phyloP scores from a whole-genome alignment of 2,329 filamentous ascomycete genomes.

The Nectriaceae sp. region DNA sequence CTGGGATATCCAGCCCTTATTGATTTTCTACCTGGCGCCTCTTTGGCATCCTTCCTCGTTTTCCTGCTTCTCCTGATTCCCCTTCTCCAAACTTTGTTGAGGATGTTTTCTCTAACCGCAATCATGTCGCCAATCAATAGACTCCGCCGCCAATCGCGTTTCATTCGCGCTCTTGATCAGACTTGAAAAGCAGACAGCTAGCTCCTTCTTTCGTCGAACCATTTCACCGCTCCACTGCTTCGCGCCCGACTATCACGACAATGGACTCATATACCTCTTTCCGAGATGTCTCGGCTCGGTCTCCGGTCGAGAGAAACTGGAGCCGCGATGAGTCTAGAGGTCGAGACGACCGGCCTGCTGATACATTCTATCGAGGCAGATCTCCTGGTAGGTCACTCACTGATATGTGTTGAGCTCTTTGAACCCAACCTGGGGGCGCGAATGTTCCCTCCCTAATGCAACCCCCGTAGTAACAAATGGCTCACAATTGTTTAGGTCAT shows the following conservation, averaged over 20 bases:
- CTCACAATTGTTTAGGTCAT: conserved; percentile 41
- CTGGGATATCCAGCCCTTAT: conserved; percentile 11
- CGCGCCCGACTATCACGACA: conserved; percentile 13
- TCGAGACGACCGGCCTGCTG: conserved; percentile 50
- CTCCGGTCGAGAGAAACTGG: conserved; percentile 56
- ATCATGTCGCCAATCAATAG: conserved; percentile 54
- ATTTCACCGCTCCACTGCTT: conserved; percentile 18
- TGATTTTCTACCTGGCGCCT: conserved; percentile 26
- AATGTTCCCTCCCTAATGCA: too few relatives aligned
- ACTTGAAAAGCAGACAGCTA: conserved; percentile 8
- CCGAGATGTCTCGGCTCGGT: conserved; percentile 53
- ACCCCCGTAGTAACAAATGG: background rate
- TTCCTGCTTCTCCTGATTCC: conserved; percentile 21
- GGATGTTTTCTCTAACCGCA: conserved; percentile 58
- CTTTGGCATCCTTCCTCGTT: conserved; percentile 27
- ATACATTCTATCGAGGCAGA: conserved; percentile 66
- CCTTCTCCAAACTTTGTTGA: conserved; percentile 32
- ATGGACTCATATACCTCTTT: conserved; percentile 60
- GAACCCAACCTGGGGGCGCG: too few relatives aligned
- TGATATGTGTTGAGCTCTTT: background rate
- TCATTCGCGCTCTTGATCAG: conserved; percentile 28
- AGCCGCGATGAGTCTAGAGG: conserved; percentile 53
- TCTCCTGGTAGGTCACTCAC: conserved; percentile 64
- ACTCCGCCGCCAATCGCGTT: conserved; percentile 32
- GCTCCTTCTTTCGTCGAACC: conserved; percentile 6